Conservation (phyloP, 2,329 filamentous ascomycete species). For the Aspergillus fijiensis region DNA sequence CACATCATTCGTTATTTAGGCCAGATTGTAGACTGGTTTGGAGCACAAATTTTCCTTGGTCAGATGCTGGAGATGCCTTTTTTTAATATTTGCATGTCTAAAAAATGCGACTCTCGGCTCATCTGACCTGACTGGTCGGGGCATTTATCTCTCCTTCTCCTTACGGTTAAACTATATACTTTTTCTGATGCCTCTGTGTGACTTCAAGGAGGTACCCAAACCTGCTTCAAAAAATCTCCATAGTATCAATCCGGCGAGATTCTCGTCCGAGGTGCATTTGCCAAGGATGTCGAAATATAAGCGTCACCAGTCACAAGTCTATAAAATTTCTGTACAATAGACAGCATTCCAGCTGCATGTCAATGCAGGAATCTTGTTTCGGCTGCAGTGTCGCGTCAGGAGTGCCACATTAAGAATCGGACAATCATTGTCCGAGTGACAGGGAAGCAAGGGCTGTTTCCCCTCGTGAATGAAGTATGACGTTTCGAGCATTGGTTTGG, state of each 20-base stretch:
- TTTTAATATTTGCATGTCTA: accelerated
- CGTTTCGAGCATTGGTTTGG: background rate
- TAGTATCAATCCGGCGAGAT: background rate
- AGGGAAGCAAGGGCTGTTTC: background rate
- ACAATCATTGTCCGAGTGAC: background rate
- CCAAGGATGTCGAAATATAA: background rate
- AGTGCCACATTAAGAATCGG: background rate
- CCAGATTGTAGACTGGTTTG: background rate
- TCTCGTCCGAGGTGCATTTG: background rate
- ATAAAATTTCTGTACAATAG: background rate
- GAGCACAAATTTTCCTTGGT: background rate
- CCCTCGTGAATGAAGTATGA: background rate
- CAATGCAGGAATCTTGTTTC: background rate
- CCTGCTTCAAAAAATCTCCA: background rate
- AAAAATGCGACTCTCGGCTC: background rate
- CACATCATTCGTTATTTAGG: background rate
- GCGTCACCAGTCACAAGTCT: background rate
- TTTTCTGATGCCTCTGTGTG: no score
- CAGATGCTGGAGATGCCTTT: background rate
- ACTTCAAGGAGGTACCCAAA: no score
- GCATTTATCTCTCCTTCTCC: background rate
- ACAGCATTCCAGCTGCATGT: background rate
- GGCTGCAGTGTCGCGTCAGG: background rate
- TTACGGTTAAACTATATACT: no score
- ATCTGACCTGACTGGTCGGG: background rate